A percentile compares a stretch with the other conserved stretches of the same genome.
Conservation (phyloP, 176 grass and related monocot species). For the Oryza officinalis region DNA sequence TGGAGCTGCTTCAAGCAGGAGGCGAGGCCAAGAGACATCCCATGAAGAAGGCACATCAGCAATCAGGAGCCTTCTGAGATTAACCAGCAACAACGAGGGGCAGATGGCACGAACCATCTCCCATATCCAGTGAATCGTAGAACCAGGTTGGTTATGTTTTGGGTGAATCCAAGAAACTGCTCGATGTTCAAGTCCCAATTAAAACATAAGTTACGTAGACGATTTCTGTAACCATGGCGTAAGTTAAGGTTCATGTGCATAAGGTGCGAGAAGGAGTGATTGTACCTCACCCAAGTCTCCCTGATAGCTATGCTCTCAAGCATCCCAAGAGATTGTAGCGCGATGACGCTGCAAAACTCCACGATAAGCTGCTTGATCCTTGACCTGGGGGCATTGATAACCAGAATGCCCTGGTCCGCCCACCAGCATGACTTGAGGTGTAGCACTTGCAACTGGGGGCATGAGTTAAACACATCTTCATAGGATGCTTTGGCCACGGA, state of each 20-base stretch:
- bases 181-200: not conserved
- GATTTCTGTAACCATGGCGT: not conserved
- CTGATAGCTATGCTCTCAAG: slow-evolving; percentile 5
- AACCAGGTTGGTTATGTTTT: not conserved
- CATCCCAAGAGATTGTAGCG: slow-evolving; percentile 23
- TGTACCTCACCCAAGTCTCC: not conserved
- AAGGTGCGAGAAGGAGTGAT: not conserved
- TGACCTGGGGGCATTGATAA: not conserved
- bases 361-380: slow-evolving; percentile 23
- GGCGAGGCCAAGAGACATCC: not conserved
- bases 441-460: slow-evolving; percentile 33
- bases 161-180: not conserved
- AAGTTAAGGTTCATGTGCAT: not conserved
- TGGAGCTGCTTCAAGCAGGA: not conserved
- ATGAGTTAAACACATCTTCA: not conserved
- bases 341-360: not conserved
- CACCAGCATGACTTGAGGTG: slow-evolving; percentile 8
- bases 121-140: slow-evolving; percentile 10
- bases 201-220: not conserved
- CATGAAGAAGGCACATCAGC: not conserved
- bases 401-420: not conserved
- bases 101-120: slow-evolving; percentile 15
- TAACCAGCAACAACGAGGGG: not conserved
- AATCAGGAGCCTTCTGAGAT: not conserved
- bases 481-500: not conserved